Percentiles rank a stretch among this genome's conserved stretches.
Conservation (phyloP, 768 basidiomycete genomes). For the Xerocomellus intermedius region DNA sequence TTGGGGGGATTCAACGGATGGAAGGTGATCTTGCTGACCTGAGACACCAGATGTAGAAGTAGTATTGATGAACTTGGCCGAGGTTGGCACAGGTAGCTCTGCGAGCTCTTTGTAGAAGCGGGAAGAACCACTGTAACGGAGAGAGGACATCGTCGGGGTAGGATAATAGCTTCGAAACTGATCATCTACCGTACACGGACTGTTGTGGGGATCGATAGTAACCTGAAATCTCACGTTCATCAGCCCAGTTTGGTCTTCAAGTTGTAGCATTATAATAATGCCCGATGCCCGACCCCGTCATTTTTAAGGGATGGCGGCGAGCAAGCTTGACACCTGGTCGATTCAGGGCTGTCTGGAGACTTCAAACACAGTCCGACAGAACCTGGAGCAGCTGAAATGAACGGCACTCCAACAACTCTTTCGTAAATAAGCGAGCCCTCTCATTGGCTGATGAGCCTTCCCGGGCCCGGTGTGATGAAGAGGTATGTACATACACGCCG, state of each 20-base stretch:
- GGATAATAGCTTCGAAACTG: background rate
- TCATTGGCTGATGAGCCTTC: no score
- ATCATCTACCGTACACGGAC: background rate
- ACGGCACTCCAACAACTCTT: no score
- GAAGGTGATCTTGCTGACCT: conserved; percentile 9
- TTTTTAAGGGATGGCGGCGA: no score
- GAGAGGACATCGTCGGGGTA: conserved; percentile 16
- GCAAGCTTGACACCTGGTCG: no score
- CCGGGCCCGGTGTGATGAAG: no score
- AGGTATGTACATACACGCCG: no score
- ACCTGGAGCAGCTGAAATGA: no score
- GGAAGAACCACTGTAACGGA: conserved; percentile 20
- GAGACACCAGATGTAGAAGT: conserved; percentile 7
- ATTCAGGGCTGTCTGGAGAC: no score
- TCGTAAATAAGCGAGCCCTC: no score
- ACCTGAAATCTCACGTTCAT: background rate
- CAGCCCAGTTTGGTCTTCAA: background rate
- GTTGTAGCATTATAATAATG: no score
- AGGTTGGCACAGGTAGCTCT: conserved; percentile 39
- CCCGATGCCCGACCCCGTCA: background rate
- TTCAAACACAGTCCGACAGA: no score
- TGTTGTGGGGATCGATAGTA: background rate
- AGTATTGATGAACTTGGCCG: conserved; percentile 34
- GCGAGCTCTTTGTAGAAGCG: conserved; percentile 37
- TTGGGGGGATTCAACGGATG: background rate